A percentile compares a stretch with the other conserved stretches of the same genome.
Conservation (phyloP, 2,329 filamentous ascomycete species). For the Aspergillus viridinutans region DNA sequence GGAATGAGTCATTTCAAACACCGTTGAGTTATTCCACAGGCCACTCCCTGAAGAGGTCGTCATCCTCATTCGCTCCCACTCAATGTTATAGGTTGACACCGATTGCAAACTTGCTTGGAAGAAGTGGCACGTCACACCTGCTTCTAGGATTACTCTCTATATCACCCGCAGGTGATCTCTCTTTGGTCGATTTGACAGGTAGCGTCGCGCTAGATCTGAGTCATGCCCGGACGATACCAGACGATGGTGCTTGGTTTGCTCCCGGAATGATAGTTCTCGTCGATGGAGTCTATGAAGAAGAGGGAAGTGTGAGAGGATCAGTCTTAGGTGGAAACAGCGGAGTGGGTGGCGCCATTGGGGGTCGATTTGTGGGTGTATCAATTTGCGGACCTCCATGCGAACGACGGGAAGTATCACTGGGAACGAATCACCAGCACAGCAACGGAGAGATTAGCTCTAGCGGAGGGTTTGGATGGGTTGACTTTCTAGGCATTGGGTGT, state of each 20-base stretch:
- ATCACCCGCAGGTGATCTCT: constrained; percentile 74
- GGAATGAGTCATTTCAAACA: constrained; percentile 88
- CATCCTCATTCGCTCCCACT: constrained; percentile 53
- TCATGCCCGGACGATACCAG: constrained; percentile 75
- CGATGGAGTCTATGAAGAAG: constrained; percentile 95
- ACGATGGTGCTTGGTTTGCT: constrained; percentile 84
- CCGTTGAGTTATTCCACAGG: constrained; percentile 63
- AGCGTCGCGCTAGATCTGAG: constrained; percentile 80
- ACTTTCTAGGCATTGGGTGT: constrained; percentile 88
- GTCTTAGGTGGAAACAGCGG: constrained; percentile 73
- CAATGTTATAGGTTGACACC: constrained; percentile 84
- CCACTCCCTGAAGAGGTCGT: constrained; percentile 55
- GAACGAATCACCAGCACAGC: constrained; percentile 53
- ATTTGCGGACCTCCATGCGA: constrained; percentile 91
- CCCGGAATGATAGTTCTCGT: constrained; percentile 95
- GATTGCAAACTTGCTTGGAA: constrained; percentile 69
- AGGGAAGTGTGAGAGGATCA: constrained; percentile 64
- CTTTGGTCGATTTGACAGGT: constrained; percentile 81
- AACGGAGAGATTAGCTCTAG: constrained; percentile 48
- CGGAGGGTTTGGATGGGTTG: constrained; percentile 92
- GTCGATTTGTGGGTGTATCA: constrained; percentile 83
- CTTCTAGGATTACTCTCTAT: constrained; percentile 78
- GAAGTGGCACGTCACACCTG: constrained; percentile 79
- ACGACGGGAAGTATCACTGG: constrained; percentile 72
- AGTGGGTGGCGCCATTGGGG: constrained; percentile 86